Conservation (phyloP, 768 basidiomycete genomes). For the Tulasnella sp. region DNA sequence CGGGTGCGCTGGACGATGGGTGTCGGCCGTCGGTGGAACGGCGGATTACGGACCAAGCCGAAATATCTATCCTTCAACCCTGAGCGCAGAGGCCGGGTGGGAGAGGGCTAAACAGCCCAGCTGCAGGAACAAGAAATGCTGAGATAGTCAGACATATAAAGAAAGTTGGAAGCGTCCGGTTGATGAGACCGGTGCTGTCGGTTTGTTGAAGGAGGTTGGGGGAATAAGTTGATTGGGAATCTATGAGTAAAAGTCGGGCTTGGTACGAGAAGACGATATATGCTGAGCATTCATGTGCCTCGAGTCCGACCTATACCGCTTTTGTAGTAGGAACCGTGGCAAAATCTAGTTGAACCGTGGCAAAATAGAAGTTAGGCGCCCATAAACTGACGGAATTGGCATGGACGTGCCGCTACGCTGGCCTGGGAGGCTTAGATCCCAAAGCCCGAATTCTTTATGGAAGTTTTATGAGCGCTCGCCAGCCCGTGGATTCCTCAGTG, state of each 20-base stretch:
- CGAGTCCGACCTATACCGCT: neutral
- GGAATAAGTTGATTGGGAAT: neutral
- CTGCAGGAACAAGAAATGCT: conserved; percentile 54
- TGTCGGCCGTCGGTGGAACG: too few species aligned
- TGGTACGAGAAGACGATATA: neutral
- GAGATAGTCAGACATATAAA: too few species aligned
- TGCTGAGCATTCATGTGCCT: too few species aligned
- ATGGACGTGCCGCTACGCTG: too few species aligned
- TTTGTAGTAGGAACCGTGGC: neutral
- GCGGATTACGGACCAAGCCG: too few species aligned
- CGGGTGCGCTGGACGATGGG: too few species aligned
- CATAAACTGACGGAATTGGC: neutral
- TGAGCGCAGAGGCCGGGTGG: conserved; percentile 67
- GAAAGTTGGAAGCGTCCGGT: conserved; percentile 20
- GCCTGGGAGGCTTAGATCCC: too few species aligned
- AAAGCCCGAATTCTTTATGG: too few species aligned
- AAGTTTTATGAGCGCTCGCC: too few species aligned
- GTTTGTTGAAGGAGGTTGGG: neutral
- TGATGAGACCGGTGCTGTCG: neutral
- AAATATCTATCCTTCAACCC: too few species aligned
- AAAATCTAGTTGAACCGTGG: neutral
- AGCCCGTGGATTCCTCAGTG: too few species aligned
- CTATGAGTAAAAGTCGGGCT: neutral
- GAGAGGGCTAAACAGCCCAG: conserved; percentile 64
- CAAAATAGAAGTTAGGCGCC: neutral